Evolutionary conservation across 2,329 filamentous ascomycete species (phyloP).

Genomic region (Mycosphaerella sp.): DNA sequence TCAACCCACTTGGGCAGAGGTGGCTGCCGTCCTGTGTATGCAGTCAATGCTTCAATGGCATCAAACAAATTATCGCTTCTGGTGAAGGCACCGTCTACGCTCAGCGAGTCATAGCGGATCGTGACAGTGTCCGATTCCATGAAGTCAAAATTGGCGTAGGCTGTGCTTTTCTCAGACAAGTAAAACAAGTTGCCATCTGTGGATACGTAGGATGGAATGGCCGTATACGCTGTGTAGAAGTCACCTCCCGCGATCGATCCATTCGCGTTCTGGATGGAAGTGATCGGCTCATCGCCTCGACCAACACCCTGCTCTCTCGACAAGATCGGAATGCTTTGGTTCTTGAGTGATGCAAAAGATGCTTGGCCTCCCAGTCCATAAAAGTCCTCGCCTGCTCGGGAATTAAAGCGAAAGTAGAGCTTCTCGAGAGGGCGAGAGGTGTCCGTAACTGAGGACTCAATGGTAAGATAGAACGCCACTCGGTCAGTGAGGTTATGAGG

Average conservation of each 20-base stretch:
- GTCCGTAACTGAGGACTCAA: slow-evolving; percentile 6
- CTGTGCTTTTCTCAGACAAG: slow-evolving; percentile 29
- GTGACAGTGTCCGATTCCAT: slow-evolving; percentile 20
- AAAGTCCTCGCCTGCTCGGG: slow-evolving; percentile 24
- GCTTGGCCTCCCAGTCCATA: slow-evolving; percentile 28
- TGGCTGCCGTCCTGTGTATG: slow-evolving; percentile 34
- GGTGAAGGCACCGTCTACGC: slow-evolving; percentile 23
- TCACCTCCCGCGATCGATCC: slow-evolving; percentile 29
- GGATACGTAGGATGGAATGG: slow-evolving; percentile 32
- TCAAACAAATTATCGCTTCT: slow-evolving; percentile 27
- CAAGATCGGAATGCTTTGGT: slow-evolving; percentile 27
- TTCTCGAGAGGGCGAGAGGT: slow-evolving; percentile 20
- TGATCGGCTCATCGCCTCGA: slow-evolving; percentile 28
- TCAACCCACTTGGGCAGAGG: slow-evolving; percentile 30
- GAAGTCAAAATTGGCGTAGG: slow-evolving; percentile 33
- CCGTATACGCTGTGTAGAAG: slow-evolving; percentile 33
- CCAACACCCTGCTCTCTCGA: slow-evolving; percentile 30
- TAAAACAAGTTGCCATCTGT: slow-evolving; percentile 32
- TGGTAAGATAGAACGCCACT: slow-evolving; percentile 21
- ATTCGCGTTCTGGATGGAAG: slow-evolving; percentile 23
- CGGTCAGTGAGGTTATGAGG: slow-evolving; percentile 18
- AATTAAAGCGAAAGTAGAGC: slow-evolving; percentile 24
- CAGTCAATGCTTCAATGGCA: slow-evolving; percentile 32
- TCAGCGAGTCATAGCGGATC: slow-evolving; percentile 24
- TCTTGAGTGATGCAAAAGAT: slow-evolving; percentile 28